Percentiles rank a stretch among this genome's conserved stretches.
phyloP scores from a whole-genome alignment of 768 basidiomycete genomes.

The Pulveroboletus ravenelii region DNA sequence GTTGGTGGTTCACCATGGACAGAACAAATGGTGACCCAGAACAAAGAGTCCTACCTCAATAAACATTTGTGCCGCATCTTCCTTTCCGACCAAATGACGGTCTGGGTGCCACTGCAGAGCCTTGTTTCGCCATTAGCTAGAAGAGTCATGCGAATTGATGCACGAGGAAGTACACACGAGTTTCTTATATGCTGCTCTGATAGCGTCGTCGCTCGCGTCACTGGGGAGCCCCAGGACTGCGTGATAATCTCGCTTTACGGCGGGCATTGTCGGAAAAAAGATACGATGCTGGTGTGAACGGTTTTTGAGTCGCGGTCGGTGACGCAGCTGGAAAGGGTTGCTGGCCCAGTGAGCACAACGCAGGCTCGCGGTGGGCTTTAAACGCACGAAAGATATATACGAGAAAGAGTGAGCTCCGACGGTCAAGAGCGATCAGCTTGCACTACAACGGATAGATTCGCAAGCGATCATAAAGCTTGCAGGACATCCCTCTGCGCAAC shows the following conservation, averaged over 20 bases:
- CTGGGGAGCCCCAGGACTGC: slow-evolving; percentile 43
- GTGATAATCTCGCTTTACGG: slow-evolving; percentile 28
- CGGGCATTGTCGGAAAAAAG: slow-evolving; percentile 26
- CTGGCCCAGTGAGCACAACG: slow-evolving; percentile 8
- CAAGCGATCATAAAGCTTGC: slow-evolving; percentile 22
- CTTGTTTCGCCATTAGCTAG: slow-evolving; percentile 28
- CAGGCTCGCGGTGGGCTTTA: slow-evolving; percentile 4
- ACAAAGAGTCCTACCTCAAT: slow-evolving; percentile 43
- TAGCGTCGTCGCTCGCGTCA: slow-evolving; percentile 46
- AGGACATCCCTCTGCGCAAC: slow-evolving; percentile 14
- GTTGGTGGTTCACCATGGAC: not conserved
- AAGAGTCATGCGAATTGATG: slow-evolving; percentile 20
- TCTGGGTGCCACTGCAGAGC: slow-evolving; percentile 68
- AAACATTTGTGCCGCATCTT: slow-evolving; percentile 51
- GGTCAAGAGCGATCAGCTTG: slow-evolving; percentile 22
- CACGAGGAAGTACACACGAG: slow-evolving; percentile 39
- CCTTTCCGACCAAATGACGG: slow-evolving; percentile 49
- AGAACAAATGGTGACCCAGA: not conserved
- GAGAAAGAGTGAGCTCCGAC: slow-evolving; percentile 20
- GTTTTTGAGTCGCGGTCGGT: slow-evolving; percentile 8
- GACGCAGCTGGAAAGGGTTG: slow-evolving; percentile 7
- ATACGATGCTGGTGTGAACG: slow-evolving; percentile 3
- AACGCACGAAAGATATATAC: slow-evolving; percentile 25
- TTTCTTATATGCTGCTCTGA: slow-evolving; percentile 59
- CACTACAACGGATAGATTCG: slow-evolving; percentile 19